Conservation (phyloP, 2,329 filamentous ascomycete species). For the Penicillium sp. region DNA sequence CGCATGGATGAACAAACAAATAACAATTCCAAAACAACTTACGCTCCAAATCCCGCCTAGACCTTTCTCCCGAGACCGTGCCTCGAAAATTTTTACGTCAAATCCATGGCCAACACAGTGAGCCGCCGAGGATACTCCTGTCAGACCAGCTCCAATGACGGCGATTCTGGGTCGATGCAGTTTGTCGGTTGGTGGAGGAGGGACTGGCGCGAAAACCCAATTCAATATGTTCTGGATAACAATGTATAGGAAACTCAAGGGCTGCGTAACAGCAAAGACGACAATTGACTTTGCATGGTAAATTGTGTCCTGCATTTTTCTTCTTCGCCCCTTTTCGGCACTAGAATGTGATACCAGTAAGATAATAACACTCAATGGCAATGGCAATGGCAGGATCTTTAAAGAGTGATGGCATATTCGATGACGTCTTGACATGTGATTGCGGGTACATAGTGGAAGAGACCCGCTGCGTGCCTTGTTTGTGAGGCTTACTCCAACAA, state of each 20-base stretch:
- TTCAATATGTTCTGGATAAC: slow-evolving; percentile 27
- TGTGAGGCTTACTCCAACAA: neutral
- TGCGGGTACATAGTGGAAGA: too few species aligned
- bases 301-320: neutral
- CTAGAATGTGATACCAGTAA: too few species aligned
- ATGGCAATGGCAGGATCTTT: neutral
- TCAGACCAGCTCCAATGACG: slow-evolving; percentile 68
- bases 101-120: slow-evolving; percentile 85
- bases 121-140: slow-evolving; percentile 70
- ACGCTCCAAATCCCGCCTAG: slow-evolving; percentile 80
- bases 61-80: slow-evolving; percentile 56
- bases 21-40: slow-evolving; percentile 25
- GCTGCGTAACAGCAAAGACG: slow-evolving; percentile 11
- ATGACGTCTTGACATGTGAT: slow-evolving; percentile 12
- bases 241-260: slow-evolving; percentile 29
- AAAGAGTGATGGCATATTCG: neutral
- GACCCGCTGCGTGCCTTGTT: neutral
- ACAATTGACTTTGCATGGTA: slow-evolving; percentile 5
- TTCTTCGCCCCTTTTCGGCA: neutral
- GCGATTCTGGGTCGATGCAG: slow-evolving; percentile 64
- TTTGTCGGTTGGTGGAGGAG: slow-evolving; percentile 54
- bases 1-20: neutral
- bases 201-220: slow-evolving; percentile 62
- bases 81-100: slow-evolving; percentile 75
- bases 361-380: neutral